Evolutionary conservation across 2,329 filamentous ascomycete genomes (phyloP), one percentile per base, ranked within the genome.

Genomic region (Xenoacremonium recifei): DNA sequence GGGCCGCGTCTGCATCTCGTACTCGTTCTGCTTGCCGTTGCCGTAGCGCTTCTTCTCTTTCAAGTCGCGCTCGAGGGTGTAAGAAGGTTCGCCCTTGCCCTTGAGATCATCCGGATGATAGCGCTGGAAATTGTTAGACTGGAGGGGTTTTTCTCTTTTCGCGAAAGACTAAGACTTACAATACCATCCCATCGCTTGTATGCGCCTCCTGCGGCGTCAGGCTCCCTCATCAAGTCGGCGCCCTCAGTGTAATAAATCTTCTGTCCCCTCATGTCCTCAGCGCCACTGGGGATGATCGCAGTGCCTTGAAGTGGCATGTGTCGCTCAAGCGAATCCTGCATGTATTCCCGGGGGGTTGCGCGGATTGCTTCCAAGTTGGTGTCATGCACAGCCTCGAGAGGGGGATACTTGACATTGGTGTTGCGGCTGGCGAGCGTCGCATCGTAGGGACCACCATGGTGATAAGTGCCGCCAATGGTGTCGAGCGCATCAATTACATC

Each of bases 401-500:
- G 91, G 3, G 87, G 84, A 44, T 71, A 72, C 50, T 65, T 66
- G 54, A 71, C 74, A 55, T 81, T 73, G 4, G 69, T 73, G 67
- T 96, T 96, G 35, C 88, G 79, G 11, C 86, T 80, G 2, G 85
- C 72, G 39, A 89, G 74, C 3, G 88, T 85, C 9, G 91, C 89
- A 61, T 97, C 92, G 55, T 87, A 97, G 0, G 92, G 92, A 0
- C 92, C 91, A 50, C 85, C 88, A 57, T 97, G 92, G 64, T 96
- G 92, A 65, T 95, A 96, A 3, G 76, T 68, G 15, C 75, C 76
- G 37, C 79, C 77, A 30, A 75, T 64, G n/a, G 77, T 75, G 60
- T 96, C 92, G 2, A 97, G 79, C 5, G 73, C 71, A 62, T 96
- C 92, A 57, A 97, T 93, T 7, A 76, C 73, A 63, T 97, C 91